phyloP scores from a whole-genome alignment of 192 early-diverging fungal genomes.

The Entophlyctis luteolus region DNA sequence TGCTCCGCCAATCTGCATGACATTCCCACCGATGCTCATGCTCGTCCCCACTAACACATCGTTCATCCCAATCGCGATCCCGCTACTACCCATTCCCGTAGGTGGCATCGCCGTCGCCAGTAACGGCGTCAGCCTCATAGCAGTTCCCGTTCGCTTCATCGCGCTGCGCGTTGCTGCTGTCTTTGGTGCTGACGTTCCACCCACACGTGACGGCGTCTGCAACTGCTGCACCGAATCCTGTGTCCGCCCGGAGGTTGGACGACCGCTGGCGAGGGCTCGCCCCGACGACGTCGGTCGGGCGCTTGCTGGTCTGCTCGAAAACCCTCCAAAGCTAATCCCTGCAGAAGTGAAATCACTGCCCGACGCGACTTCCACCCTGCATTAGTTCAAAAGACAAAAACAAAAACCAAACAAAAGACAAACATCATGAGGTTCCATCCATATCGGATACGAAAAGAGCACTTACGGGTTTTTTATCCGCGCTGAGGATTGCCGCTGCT shows the following conservation, averaged over 20 bases:
- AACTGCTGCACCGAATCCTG: constrained; percentile 2
- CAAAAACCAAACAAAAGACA: background rate
- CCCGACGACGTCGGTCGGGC: constrained; percentile 28
- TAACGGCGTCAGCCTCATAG: constrained; percentile 34
- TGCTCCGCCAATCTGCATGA: background rate
- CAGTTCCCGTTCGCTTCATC: constrained; percentile 15
- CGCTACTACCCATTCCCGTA: background rate
- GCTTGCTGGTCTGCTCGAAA: constrained; percentile 26
- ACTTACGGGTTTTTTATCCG: constrained; percentile 33
- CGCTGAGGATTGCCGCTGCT: constrained; percentile 41
- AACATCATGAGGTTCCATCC: too few relatives aligned
- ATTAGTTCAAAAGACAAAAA: background rate
- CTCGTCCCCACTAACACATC: constrained; percentile 42
- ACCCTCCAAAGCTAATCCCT: background rate
- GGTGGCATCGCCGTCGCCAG: constrained; percentile 16
- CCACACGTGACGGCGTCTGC: background rate
- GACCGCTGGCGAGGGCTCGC: background rate
- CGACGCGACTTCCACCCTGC: background rate
- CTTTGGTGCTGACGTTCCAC: background rate
- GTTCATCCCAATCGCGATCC: constrained; percentile 12
- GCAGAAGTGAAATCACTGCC: constrained; percentile 4
- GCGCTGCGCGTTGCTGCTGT: constrained; percentile 19
- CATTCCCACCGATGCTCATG: background rate
- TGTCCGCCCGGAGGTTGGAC: constrained; percentile 32
- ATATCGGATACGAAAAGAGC: too few relatives aligned